Evolutionary conservation across 768 basidiomycete species (phyloP).

Genomic region (Tremella fuciformis): DNA sequence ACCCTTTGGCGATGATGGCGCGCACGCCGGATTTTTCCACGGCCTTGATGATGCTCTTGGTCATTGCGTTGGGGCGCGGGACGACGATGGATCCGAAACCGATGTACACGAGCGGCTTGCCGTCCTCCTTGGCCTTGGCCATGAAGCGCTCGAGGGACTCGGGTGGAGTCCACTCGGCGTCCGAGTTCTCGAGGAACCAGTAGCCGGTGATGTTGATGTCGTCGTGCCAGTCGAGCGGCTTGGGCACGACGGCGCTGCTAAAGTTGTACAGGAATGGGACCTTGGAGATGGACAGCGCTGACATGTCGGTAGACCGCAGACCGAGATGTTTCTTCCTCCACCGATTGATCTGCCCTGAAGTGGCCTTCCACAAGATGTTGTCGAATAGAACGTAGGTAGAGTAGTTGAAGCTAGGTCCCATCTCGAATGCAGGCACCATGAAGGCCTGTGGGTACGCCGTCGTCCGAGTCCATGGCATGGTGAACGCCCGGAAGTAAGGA

Average conservation of each 20-base stretch:
- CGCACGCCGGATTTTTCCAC: conserved; percentile 64
- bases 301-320: conserved; percentile 61
- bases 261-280: conserved; percentile 66
- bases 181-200: conserved; percentile 68
- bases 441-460: conserved; percentile 66
- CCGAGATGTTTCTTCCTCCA: conserved; percentile 62
- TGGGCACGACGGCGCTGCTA: conserved; percentile 65
- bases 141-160: conserved; percentile 59
- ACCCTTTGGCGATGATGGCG: conserved; percentile 68
- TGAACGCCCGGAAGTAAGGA: conserved; percentile 60
- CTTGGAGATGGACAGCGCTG: conserved; percentile 61
- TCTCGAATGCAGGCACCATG: conserved; percentile 61
- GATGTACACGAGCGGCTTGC: conserved; percentile 66
- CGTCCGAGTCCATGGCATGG: conserved; percentile 56
- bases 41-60: conserved; percentile 61
- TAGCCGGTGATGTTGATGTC: conserved; percentile 55
- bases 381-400: conserved; percentile 62
- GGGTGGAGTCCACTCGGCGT: conserved; percentile 61
- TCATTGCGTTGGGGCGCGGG: conserved; percentile 60
- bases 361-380: conserved; percentile 67
- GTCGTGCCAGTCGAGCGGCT: conserved; percentile 69
- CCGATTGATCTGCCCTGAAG: conserved; percentile 63
- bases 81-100: conserved; percentile 69
- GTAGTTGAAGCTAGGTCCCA: conserved; percentile 61
- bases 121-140: conserved; percentile 58